Evolutionary conservation across 1,284 basidiomycete genomes (phyloP).

Genomic region (Cutaneotrichosporon sp.): DNA sequence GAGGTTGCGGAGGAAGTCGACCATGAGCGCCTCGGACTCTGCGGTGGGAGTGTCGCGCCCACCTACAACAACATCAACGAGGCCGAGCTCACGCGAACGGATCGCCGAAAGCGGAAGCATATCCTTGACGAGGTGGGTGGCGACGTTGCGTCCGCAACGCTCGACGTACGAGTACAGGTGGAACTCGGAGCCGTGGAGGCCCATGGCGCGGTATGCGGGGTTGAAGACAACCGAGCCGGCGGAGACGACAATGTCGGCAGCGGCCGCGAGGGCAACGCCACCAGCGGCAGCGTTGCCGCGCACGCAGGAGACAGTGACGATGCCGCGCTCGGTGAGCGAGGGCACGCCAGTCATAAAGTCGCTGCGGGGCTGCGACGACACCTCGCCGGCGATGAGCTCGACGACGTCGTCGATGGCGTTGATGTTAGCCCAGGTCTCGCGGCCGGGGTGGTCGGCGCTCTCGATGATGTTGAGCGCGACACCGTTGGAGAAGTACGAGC

Average conservation of each 20-base stretch:
- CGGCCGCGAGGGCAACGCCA: slow-evolving; percentile 56
- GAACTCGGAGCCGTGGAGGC: slow-evolving; percentile 55
- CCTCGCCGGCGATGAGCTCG: slow-evolving; percentile 47
- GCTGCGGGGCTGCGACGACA: slow-evolving; percentile 32
- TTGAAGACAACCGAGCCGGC: slow-evolving; percentile 54
- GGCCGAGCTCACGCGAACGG: slow-evolving; percentile 37
- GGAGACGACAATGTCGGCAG: slow-evolving; percentile 54
- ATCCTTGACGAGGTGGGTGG: slow-evolving; percentile 45
- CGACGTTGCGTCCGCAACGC: slow-evolving; percentile 47
- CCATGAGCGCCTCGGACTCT: slow-evolving; percentile 27
- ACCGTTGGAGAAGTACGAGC: slow-evolving; percentile 57
- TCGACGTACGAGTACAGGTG: slow-evolving; percentile 55
- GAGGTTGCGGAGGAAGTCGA: slow-evolving; percentile 31
- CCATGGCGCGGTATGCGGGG: slow-evolving; percentile 56
- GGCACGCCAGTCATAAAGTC: slow-evolving; percentile 39
- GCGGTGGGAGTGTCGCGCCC: slow-evolving; percentile 21
- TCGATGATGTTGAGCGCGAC: slow-evolving; percentile 58
- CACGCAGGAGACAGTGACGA: slow-evolving; percentile 55
- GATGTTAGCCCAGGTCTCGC: slow-evolving; percentile 58
- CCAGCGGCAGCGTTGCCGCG: slow-evolving; percentile 57
- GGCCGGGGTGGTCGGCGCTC: slow-evolving; percentile 47
- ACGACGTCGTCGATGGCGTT: slow-evolving; percentile 55
- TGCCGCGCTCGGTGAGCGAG: slow-evolving; percentile 50
- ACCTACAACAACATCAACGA: slow-evolving; percentile 46
- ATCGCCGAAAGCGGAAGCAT: slow-evolving; percentile 54